Evolutionary conservation across 306 rosid species (phyloP), one percentile per base, ranked within the genome.

Genomic region (Sesbania bispinosa): DNA sequence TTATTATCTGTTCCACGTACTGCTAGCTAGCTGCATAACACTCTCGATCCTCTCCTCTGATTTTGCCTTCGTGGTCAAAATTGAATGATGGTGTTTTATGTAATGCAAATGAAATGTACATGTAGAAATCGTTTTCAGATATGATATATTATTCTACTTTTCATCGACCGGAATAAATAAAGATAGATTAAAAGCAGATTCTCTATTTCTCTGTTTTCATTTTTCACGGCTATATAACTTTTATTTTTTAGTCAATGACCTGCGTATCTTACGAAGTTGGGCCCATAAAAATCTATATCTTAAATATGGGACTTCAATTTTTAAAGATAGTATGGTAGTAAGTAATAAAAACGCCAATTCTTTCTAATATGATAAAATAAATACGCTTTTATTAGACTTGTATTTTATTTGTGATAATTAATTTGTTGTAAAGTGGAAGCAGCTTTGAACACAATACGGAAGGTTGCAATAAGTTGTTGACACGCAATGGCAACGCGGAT

Each of bases 131-230:
- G n/a, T 54, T 9, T 21, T 35, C 32, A 23, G 39, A 4, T 26
- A 39, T 33, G 15, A 45, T 11, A 20, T 47, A 69, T 38, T 15
- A 38, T 43, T 60, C 72, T 68, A 46, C 74, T 73, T 67, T 77
- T 33, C 23, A 27, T 27, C 20, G 50, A 47, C 75, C 39, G 53
- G 74, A 61, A 67, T 58, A 72, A 74, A 74, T 78, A 68, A 78
- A 78, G 58, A 43, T 19, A 78, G 58, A 43, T 19, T 50, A 19
- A 68, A 78, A 67, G 26, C 15, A 38, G 62, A 78, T 82, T 74
- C 86, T 69, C 75, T 57, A 16, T 14, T 48, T 10, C 55, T 13
- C 7, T 20, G 6, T 39, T 41, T 5, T 3, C 21, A 14, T 54
- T 48, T 59, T 65, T 76, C 24, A 68, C 77, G 53, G 51, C 69